Evolutionary conservation across 2,329 filamentous ascomycete genomes (phyloP), one percentile per base, ranked within the genome.

Genomic region (Fusarium goolgardi): DNA sequence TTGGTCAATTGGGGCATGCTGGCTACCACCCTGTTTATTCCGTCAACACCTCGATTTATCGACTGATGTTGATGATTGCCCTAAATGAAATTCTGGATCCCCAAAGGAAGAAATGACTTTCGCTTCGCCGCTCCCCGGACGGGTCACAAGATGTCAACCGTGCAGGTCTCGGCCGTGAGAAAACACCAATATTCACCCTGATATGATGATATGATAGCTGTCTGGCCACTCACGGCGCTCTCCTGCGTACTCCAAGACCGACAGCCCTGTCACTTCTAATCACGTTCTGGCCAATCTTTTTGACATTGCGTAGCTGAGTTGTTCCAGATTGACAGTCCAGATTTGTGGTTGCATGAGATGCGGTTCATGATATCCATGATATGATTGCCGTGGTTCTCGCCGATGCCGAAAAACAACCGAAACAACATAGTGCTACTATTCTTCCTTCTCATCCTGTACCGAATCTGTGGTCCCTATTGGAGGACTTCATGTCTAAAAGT

Each of bases 1-100:
- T 74, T 74, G 72, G 72, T 45, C 60, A 50, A 50, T 39, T 29
- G 29, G 3, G n/a, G 10, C 45, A 43, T 51, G 40, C 53, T 72
- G 55, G 55, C 55, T 49, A 40, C 51, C 49, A 58, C 57, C 65
- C 68, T 74, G 70, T 63, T 74, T 72, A 63, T 74, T 66, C 71
- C 72, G 70, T 62, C 44, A 58, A 63, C 44, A 71, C 47, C 31
- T 71, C 57, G 35, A 56, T 47, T 63, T 59, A 67, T 70, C 66
- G 61, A 72, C 71, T 65, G 70, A 65, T 65, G 44, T 34, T 54
- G 47, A 55, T 54, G 47, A 56, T 50, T 65, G 59, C 64, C 59
- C 40, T 50, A 29, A 46, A 60, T 61, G 20, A 32, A 44, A 41
- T 37, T 57, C 56, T 64, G 29, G 54, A 49, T 43, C 59, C 51